Percentiles rank a stretch among this genome's conserved stretches.
These are phyloP conservation scores for Ilyonectria mors-panacis DNA, from an alignment of 2,329 filamentous ascomycete species.

Conservation along the genomic window DNA sequence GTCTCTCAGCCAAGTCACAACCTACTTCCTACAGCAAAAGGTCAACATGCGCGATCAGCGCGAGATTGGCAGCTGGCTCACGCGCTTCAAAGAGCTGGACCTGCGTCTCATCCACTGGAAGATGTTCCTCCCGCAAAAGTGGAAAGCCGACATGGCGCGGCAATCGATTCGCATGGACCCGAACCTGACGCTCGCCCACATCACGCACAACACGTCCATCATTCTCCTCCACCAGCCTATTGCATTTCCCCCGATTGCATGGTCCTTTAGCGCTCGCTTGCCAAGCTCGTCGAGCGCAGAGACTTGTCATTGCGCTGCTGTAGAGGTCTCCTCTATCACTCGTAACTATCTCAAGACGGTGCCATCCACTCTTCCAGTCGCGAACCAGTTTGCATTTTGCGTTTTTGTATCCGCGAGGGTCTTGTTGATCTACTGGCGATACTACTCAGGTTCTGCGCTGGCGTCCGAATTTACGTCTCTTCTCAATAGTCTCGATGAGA, in stretches of 20 bases:
- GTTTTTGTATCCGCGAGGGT: conserved; percentile 58
- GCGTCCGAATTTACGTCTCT: conserved; percentile 42
- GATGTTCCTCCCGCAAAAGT: conserved; percentile 35
- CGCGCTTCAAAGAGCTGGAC: conserved; percentile 61
- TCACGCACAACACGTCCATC: conserved; percentile 63
- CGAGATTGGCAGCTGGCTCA: conserved; percentile 58
- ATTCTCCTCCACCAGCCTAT: conserved; percentile 62
- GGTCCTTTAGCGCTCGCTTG: conserved; percentile 53
- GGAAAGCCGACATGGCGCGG: conserved; percentile 34
- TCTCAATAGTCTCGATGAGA: conserved; percentile 37
- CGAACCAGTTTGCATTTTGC: conserved; percentile 59
- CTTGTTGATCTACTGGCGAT: conserved; percentile 53
- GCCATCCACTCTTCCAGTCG: conserved; percentile 41
- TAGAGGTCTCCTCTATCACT: conserved; percentile 59
- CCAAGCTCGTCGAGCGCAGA: conserved; percentile 59
- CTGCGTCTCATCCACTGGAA: conserved; percentile 56
- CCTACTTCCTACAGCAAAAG: conserved; percentile 59
- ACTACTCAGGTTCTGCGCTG: conserved; percentile 38
- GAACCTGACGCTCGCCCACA: conserved; percentile 62
- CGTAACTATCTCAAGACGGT: conserved; percentile 58
- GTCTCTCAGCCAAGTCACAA: conserved; percentile 58
- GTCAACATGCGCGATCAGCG: conserved; percentile 54
- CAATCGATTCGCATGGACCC: conserved; percentile 56
- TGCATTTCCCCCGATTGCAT: conserved; percentile 56
- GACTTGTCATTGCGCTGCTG: conserved; percentile 59